phyloP scores from a whole-genome alignment of 148 eudicot genomes.

The Simmondsia chinensis region DNA sequence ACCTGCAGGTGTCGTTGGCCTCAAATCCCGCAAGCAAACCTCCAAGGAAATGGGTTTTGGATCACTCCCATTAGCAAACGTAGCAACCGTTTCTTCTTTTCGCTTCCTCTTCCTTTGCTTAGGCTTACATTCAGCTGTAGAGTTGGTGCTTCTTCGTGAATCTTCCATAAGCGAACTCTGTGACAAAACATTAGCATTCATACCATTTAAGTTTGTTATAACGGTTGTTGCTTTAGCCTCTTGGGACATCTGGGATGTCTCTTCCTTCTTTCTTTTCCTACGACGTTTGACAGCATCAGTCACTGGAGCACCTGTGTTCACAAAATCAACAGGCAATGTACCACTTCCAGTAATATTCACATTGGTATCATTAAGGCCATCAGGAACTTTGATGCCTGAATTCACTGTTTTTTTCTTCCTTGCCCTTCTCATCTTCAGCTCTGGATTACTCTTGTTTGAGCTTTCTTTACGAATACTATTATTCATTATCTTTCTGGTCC shows the following conservation, averaged over 20 bases:
- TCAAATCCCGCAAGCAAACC: constrained; percentile 21
- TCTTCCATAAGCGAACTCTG: constrained; percentile 9
- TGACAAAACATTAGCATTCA: constrained; percentile 10
- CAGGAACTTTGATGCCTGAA: constrained; percentile 6
- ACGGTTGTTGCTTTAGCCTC: constrained; percentile 11
- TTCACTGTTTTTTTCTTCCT: constrained; percentile 13
- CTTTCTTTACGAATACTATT: constrained; percentile 6
- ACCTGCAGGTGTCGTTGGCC: constrained; percentile 8
- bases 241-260: constrained; percentile 8
- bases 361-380: constrained; percentile 12
- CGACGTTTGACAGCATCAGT: constrained; percentile 8
- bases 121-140: constrained; percentile 8
- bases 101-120: constrained; percentile 15
- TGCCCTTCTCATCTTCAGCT: constrained; percentile 23
- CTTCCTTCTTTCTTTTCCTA: constrained; percentile 12
- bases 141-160: constrained; percentile 5
- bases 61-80: constrained; percentile 15
- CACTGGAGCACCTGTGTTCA: constrained; percentile 2
- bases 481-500: constrained; percentile 3
- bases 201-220: constrained; percentile 37
- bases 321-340: constrained; percentile 20
- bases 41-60: constrained; percentile 27
- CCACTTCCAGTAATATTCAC: constrained; percentile 20
- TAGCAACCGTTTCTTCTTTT: constrained; percentile 9
- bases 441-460: constrained; percentile 6